A percentile compares a stretch with the other conserved stretches of the same genome.
Conservation (phyloP, 495 filamentous ascomycete species). For the Penicillium coffeae region DNA sequence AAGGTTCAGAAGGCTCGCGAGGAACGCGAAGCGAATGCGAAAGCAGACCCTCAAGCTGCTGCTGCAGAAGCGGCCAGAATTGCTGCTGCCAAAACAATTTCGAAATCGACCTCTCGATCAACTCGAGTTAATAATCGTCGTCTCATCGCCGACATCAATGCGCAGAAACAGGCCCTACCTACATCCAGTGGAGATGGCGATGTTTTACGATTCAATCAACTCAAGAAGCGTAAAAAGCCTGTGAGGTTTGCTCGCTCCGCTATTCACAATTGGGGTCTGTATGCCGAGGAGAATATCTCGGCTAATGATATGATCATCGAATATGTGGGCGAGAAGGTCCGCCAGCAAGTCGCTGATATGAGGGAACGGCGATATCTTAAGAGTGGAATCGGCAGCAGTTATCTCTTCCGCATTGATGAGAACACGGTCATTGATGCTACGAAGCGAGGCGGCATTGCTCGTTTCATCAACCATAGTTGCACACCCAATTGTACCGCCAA, state of each 20-base stretch:
- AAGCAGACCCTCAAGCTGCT: slow-evolving; percentile 62
- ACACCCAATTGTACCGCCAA: slow-evolving; percentile 98
- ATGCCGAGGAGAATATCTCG: slow-evolving; percentile 94
- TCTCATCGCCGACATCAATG: slow-evolving; percentile 88
- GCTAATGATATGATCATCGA: slow-evolving; percentile 99
- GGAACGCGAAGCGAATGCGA: slow-evolving; percentile 76
- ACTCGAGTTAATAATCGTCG: slow-evolving; percentile 94
- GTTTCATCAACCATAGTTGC: slow-evolving; percentile 99
- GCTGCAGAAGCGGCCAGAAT: slow-evolving; percentile 67
- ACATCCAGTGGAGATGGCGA: slow-evolving; percentile 68
- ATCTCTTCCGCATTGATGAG: slow-evolving; percentile 97
- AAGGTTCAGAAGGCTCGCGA: slow-evolving; percentile 87
- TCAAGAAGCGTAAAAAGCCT: slow-evolving; percentile 98
- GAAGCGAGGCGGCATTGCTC: slow-evolving; percentile 94
- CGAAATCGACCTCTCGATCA: slow-evolving; percentile 75
- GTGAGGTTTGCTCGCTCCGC: slow-evolving; percentile 97
- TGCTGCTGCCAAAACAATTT: slow-evolving; percentile 71
- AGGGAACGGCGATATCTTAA: slow-evolving; percentile 88
- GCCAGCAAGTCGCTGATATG: slow-evolving; percentile 93
- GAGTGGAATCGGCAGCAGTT: slow-evolving; percentile 95
- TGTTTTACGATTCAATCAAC: slow-evolving; percentile 93
- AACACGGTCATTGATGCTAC: slow-evolving; percentile 97
- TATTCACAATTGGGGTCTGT: slow-evolving; percentile 98
- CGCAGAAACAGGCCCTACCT: slow-evolving; percentile 81
- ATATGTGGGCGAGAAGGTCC: slow-evolving; percentile 96